phyloP scores from a whole-genome alignment of 2,329 filamentous ascomycete genomes.

The Cadophora luteo-olivacea region DNA sequence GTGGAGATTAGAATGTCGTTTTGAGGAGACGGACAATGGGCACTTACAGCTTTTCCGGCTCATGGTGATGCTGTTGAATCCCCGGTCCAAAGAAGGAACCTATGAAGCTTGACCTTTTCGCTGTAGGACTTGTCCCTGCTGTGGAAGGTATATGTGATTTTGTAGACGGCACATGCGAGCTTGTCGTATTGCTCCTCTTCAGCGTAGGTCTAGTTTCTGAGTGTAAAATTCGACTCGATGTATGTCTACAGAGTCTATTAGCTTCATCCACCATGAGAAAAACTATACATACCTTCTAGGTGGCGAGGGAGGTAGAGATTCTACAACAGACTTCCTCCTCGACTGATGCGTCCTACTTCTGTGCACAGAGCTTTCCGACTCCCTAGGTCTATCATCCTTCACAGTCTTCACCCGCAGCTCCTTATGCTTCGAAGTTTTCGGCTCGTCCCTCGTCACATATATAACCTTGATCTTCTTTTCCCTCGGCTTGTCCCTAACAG shows the following conservation, averaged over 20 bases:
- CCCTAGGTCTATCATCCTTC: slow-evolving; percentile 16
- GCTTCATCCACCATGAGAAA: background rate
- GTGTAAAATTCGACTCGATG: slow-evolving; percentile 29
- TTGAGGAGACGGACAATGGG: background rate
- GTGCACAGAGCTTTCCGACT: slow-evolving; percentile 30
- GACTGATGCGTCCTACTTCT: slow-evolving; percentile 34
- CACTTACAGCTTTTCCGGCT: slow-evolving; percentile 42
- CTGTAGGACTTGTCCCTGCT: slow-evolving; percentile 29
- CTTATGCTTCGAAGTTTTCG: slow-evolving; percentile 28
- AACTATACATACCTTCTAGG: slow-evolving; percentile 35
- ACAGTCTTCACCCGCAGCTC: slow-evolving; percentile 28
- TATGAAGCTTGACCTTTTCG: slow-evolving; percentile 29
- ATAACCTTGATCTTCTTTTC: slow-evolving; percentile 39
- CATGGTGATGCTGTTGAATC: slow-evolving; percentile 24
- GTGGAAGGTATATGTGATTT: slow-evolving; percentile 30
- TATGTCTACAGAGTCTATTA: slow-evolving; percentile 30
- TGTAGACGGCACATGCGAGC: slow-evolving; percentile 30
- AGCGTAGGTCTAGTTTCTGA: slow-evolving; percentile 28
- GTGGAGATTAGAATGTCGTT: slow-evolving; percentile 33
- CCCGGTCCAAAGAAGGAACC: slow-evolving; percentile 20
- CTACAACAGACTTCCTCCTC: slow-evolving; percentile 33
- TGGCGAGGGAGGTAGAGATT: slow-evolving; percentile 31
- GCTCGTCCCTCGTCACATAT: slow-evolving; percentile 36
- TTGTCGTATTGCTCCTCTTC: slow-evolving; percentile 39
- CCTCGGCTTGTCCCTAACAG: slow-evolving; percentile 31